Base-by-base conservation (phyloP, 225 moss, liverwort and hornwort genomes). In the Takakia lepidozioides region DNA sequence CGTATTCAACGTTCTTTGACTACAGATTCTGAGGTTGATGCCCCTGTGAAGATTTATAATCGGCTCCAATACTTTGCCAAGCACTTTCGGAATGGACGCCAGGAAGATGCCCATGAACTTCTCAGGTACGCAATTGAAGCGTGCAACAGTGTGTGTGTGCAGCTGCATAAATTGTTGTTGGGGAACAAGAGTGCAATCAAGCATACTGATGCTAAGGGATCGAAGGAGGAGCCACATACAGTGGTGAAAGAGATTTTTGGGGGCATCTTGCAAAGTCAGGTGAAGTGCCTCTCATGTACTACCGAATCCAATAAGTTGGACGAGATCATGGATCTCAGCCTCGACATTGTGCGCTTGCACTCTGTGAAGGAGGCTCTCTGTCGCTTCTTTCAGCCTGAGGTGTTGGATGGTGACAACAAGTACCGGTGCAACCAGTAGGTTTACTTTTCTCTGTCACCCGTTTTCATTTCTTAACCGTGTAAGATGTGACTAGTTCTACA, bases 81-180 rank as follows among this genome's bases (percentile, higher is more conserved):
- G 29, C 87, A 84, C 54, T 87, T 87, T 50, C 80, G 87, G 49
- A 76, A 76, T 64, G 87, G 87, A 8, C 80, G 83, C 20, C 87
- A 87, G 60, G 87, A 87, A 68, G 87, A 87, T 55, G 87, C 87
- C 3, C 87, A 87, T 55, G 87, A 87, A 58, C 83, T 87, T 51
- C 69, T 87, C 26, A 76, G 87, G 15, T 83, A 76, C 34, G 82
- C 85, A 28, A 82, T 85, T 53, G 85, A 85, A 59, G 85, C 81
- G 11, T 87, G 86, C 67, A 87, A 87, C 38, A 80, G 64, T 51
- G 73, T 80, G 29, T 87, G 83, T 48, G 76, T 83, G 17, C 83
- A 81, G 80, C 63, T 83, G 3, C 80, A 83, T 54, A 80, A 65
- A 54, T 73, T 70, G 35, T 23, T 83, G 38, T 42, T 61, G 13